These are phyloP conservation scores for Monilinia polystroma DNA, from an alignment of 2,329 filamentous ascomycete species.

Conservation along the genomic window DNA sequence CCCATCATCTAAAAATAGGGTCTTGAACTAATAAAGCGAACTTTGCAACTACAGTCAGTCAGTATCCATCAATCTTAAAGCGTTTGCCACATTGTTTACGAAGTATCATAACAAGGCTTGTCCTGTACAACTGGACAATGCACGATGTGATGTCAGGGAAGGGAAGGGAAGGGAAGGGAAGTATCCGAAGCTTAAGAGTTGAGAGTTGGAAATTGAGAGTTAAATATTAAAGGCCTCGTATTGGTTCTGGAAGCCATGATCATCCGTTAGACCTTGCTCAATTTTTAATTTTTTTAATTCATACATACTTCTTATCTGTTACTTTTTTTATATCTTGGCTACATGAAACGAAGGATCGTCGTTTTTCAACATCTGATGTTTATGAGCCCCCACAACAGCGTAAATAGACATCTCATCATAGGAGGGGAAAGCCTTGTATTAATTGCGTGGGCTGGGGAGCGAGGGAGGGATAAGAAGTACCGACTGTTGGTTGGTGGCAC, in stretches of 20 bases:
- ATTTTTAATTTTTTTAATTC: neutral
- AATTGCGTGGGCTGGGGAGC: neutral
- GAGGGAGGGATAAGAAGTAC: neutral
- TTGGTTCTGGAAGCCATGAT: neutral
- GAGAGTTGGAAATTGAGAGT: too few relatives aligned
- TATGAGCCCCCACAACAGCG: neutral
- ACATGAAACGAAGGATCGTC: neutral
- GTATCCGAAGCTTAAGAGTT: too few relatives aligned
- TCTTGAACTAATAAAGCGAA: too few relatives aligned
- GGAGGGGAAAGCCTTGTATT: neutral
- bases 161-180: too few relatives aligned
- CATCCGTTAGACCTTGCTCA: neutral
- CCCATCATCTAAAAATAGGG: too few relatives aligned
- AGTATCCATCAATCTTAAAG: too few relatives aligned
- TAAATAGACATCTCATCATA: neutral
- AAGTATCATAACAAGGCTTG: too few relatives aligned
- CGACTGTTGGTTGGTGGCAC: conserved; percentile 3
- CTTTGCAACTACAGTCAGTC: too few relatives aligned
- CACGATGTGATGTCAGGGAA: too few relatives aligned
- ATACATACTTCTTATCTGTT: neutral
- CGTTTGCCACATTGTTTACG: too few relatives aligned
- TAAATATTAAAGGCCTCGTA: too few relatives aligned
- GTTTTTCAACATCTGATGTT: neutral
- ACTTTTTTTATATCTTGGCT: neutral
- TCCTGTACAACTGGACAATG: too few relatives aligned